A percentile compares a stretch with the other conserved stretches of the same genome.
phyloP scores from a whole-genome alignment of 2,329 filamentous ascomycete species.

The Aspergillus clavatus region DNA sequence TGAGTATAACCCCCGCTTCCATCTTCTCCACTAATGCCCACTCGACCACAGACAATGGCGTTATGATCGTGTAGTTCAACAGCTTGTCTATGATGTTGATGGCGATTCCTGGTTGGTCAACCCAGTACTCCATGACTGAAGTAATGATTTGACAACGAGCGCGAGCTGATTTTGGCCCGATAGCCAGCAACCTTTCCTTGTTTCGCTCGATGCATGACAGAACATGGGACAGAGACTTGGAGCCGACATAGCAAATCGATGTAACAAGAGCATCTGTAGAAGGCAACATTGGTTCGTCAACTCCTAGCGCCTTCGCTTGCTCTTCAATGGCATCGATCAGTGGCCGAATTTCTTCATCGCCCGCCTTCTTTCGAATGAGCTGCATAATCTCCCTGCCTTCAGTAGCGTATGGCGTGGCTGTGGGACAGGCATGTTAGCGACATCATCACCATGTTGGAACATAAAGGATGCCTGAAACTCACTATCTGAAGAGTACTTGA shows the following conservation, averaged over 20 bases:
- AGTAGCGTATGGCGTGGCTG: slow-evolving; percentile 72
- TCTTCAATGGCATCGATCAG: slow-evolving; percentile 75
- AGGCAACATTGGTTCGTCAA: slow-evolving; percentile 71
- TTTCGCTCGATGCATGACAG: slow-evolving; percentile 92
- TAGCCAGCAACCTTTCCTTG: slow-evolving; percentile 78
- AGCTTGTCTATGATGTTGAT: slow-evolving; percentile 94
- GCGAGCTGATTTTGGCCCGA: slow-evolving; percentile 67
- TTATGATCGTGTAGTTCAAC: slow-evolving; percentile 93
- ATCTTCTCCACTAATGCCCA: slow-evolving; percentile 74
- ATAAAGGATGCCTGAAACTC: slow-evolving; percentile 33
- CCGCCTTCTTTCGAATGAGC: slow-evolving; percentile 76
- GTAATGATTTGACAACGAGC: slow-evolving; percentile 84
- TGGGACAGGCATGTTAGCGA: slow-evolving; percentile 11
- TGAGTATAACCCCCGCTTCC: slow-evolving; percentile 62
- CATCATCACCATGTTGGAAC: neutral
- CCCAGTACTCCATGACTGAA: slow-evolving; percentile 89
- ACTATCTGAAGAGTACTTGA: slow-evolving; percentile 79
- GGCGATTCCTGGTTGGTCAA: slow-evolving; percentile 83
- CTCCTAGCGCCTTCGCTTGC: slow-evolving; percentile 64
- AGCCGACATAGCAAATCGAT: slow-evolving; percentile 85
- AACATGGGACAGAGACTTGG: slow-evolving; percentile 93
- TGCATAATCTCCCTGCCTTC: slow-evolving; percentile 79
- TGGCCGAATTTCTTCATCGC: slow-evolving; percentile 80
- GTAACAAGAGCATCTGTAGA: slow-evolving; percentile 94
- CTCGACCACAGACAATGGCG: slow-evolving; percentile 76